Evolutionary conservation across 306 rosid genomes (phyloP), one percentile per base, ranked within the genome.

Genomic region (Rubus parviflorus): DNA sequence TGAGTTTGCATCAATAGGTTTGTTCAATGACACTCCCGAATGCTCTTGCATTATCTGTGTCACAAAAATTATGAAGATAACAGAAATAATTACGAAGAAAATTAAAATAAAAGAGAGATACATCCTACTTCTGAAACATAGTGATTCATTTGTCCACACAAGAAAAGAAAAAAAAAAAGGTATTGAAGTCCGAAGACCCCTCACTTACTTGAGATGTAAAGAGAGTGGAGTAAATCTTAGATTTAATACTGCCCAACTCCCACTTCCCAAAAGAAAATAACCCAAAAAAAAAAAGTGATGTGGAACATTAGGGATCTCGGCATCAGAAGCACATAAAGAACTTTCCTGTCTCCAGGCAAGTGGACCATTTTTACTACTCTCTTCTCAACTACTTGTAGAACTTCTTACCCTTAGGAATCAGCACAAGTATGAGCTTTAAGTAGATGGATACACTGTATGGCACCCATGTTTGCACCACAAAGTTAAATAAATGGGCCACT

Each of bases 1-100:
- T 60, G 75, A 61, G 75, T 81, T 72, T 77, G 58, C 86, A 81
- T 83, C 77, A 83, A 47, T 84, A 73, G 79, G 82, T 81, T 78
- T 73, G 54, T 54, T 58, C 83, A 63, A 61, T 74, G 89, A 62
- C 17, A 49, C 75, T 74, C 65, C 14, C 9, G 65, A 16, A 62
- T 17, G 68, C 73, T 76, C 76, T 54, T 79, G 68, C 30, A 43
- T 71, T 42, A 72, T 72, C 81, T 76, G 53, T 58, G 61, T 71
- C 79, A 49, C 60, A 68, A 40, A 75, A 40, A 1, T 53, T 22
- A 46, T 15, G n/a, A 17, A 41, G 70, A 70, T 49, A 43, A 37
- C 35, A 30, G 35, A 30, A 30, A 30, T 30, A 30, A 30, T 49
- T 13, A 19, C 54, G 49, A 48, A 17, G 64, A 13, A 65, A 65